phyloP scores from a whole-genome alignment of 2,329 filamentous ascomycete species.

The Neopestalotiopsis sp. region DNA sequence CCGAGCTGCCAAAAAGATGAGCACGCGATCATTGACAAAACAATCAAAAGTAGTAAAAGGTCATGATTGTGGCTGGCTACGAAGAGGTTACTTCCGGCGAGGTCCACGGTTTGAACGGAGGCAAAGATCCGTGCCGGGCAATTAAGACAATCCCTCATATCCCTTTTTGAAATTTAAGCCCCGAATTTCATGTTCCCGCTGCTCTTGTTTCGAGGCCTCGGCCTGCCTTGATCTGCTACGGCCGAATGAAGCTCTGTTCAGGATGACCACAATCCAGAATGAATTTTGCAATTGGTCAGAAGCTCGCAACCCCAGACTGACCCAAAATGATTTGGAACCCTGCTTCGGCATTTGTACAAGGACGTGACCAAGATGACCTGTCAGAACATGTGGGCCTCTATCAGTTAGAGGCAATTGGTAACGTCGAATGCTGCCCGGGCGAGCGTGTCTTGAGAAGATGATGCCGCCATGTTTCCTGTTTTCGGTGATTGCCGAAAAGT shows the following conservation, averaged over 20 bases:
- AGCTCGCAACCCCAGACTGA: background rate
- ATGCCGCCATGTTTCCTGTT: background rate
- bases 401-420: background rate
- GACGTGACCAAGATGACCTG: background rate
- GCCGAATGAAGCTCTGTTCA: background rate
- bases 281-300: background rate
- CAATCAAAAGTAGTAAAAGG: background rate
- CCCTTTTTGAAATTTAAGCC: background rate
- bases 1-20: background rate
- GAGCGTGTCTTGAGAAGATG: background rate
- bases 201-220: background rate
- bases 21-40: background rate
- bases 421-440: background rate
- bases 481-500: background rate
- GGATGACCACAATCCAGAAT: background rate
- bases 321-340: background rate
- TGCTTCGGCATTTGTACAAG: background rate
- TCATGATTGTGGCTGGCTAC: background rate
- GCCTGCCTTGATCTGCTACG: background rate
- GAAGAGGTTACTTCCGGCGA: background rate
- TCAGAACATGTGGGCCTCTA: background rate
- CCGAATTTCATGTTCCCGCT: background rate
- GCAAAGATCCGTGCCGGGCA: background rate
- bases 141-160: background rate
- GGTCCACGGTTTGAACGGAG: background rate